phyloP scores from a whole-genome alignment of 345 rosid species.

The Aquilaria malaccensis region DNA sequence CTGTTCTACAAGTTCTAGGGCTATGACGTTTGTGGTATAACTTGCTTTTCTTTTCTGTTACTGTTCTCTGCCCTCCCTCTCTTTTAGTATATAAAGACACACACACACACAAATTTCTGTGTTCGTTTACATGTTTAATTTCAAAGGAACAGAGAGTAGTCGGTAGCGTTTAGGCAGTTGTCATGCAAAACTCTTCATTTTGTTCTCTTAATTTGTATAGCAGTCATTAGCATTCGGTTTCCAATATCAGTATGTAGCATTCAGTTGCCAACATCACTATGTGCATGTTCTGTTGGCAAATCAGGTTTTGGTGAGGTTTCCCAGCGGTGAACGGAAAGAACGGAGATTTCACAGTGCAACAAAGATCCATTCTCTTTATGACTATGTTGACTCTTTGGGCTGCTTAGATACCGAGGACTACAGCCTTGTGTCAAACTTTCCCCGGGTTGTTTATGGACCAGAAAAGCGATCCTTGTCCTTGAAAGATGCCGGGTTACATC shows the following conservation, averaged over 20 bases:
- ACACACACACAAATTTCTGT: too few species aligned
- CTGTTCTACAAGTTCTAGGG: neutral
- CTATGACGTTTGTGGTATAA: neutral
- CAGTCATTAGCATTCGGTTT: neutral
- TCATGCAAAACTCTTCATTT: neutral
- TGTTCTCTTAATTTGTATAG: neutral
- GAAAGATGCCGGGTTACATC: slow-evolving; percentile 93
- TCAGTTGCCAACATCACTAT: neutral
- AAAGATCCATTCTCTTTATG: slow-evolving; percentile 59
- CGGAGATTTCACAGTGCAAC: slow-evolving; percentile 66
- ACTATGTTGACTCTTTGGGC: slow-evolving; percentile 90
- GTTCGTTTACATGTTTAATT: too few species aligned
- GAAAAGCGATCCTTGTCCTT: slow-evolving; percentile 56
- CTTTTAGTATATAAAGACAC: too few species aligned
- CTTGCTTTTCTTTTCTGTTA: neutral
- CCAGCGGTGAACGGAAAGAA: slow-evolving; percentile 89
- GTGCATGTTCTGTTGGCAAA: slow-evolving; percentile 1
- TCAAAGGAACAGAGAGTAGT: too few species aligned
- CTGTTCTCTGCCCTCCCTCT: neutral
- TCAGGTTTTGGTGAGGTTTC: slow-evolving; percentile 89
- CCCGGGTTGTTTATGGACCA: slow-evolving; percentile 61
- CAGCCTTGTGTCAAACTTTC: slow-evolving; percentile 85
- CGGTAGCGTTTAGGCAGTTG: too few species aligned
- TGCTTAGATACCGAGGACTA: slow-evolving; percentile 63
- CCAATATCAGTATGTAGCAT: neutral